phyloP scores from a whole-genome alignment of 164 flowering plant genomes.

The Vitis rupestris region DNA sequence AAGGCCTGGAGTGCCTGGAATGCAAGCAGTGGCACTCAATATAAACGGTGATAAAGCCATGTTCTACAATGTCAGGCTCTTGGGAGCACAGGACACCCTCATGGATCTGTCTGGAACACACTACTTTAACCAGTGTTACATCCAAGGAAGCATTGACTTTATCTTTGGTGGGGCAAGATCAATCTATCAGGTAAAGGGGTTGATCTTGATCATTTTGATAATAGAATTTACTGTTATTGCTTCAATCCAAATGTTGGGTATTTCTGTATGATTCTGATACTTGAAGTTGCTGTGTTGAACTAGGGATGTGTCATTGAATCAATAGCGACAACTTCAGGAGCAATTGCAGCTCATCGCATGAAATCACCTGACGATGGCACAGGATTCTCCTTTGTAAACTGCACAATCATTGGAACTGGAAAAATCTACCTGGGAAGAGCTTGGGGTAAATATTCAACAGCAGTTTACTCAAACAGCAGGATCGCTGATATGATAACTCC shows the following conservation, averaged over 20 bases:
- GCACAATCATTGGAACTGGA: constrained; percentile 68
- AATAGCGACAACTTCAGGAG: constrained; percentile 50
- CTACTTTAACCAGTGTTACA: constrained; percentile 54
- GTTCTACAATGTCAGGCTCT: constrained; percentile 53
- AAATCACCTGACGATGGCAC: constrained; percentile 48
- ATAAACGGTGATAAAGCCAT: constrained; percentile 63
- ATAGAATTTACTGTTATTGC: too few species aligned
- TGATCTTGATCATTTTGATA: neutral
- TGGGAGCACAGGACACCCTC: constrained; percentile 87
- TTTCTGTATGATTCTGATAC: neutral
- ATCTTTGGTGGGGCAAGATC: constrained; percentile 77
- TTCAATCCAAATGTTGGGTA: too few species aligned
- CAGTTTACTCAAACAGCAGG: constrained; percentile 52
- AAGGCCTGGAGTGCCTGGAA: constrained; percentile 43
- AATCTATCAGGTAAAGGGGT: constrained; percentile 56
- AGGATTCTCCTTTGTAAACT: constrained; percentile 77
- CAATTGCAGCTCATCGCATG: constrained; percentile 85
- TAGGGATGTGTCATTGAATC: constrained; percentile 68
- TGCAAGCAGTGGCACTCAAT: constrained; percentile 86
- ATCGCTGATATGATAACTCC: constrained; percentile 53
- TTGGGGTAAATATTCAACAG: constrained; percentile 78
- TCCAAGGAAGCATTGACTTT: constrained; percentile 79
- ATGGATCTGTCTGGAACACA: constrained; percentile 72
- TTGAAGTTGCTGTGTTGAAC: constrained; percentile 1
- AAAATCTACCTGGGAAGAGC: constrained; percentile 67